Evolutionary conservation across 2,329 filamentous ascomycete species (phyloP).

Genomic region (Boeremia exigua): DNA sequence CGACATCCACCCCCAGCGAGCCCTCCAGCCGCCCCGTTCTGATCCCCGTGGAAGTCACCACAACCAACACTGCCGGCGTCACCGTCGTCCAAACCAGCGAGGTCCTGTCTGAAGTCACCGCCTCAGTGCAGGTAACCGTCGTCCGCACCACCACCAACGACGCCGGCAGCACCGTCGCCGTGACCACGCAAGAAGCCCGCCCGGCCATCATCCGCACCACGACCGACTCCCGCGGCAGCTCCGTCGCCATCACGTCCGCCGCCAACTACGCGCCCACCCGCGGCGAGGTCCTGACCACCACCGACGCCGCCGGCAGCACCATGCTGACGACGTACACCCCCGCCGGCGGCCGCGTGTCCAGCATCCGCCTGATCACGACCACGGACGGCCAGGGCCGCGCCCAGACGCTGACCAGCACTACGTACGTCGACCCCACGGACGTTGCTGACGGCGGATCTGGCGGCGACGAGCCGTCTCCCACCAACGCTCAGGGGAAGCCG

Average conservation of each 20-base stretch:
- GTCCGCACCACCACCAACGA: conserved; percentile 48
- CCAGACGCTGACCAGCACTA: conserved; percentile 53
- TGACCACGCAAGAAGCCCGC: conserved; percentile 47
- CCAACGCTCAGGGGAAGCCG: conserved; percentile 29
- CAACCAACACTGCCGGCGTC: conserved; percentile 47
- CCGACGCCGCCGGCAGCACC: conserved; percentile 48
- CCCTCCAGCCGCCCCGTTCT: conserved; percentile 37
- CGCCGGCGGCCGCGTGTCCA: conserved; percentile 48
- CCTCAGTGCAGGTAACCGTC: conserved; percentile 47
- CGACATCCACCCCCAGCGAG: conserved; percentile 9
- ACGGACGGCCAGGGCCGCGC: conserved; percentile 38
- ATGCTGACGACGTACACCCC: conserved; percentile 57
- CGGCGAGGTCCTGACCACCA: conserved; percentile 53
- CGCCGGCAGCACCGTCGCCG: conserved; percentile 38
- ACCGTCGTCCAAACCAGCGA: conserved; percentile 47
- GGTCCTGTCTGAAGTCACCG: conserved; percentile 50
- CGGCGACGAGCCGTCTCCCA: conserved; percentile 13
- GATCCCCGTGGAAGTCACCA: conserved; percentile 47
- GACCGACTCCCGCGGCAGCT: conserved; percentile 49
- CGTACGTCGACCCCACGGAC: conserved; percentile 47
- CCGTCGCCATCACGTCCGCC: conserved; percentile 44
- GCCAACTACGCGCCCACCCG: conserved; percentile 40
- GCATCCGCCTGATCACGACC: conserved; percentile 47
- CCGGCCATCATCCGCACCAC: conserved; percentile 47
- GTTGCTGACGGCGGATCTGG: conserved; percentile 20